Evolutionary conservation across 1,139 yeast species (phyloP), one percentile per base, ranked within the genome.

Genomic region (Candida mesenterica): DNA sequence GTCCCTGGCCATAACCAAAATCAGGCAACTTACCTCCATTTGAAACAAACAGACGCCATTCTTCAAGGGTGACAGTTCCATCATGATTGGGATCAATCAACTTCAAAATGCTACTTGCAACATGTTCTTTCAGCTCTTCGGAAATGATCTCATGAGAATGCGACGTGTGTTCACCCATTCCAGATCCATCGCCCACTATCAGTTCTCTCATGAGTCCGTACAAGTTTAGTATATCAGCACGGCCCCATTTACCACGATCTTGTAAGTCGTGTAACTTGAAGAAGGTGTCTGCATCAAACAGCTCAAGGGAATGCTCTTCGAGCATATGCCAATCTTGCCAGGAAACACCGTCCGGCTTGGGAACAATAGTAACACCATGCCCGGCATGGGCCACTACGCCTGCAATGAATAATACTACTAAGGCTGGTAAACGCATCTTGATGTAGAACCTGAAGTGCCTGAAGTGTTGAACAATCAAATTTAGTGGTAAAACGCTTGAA

Each of bases 1-100:
- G 97, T 13, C 98, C 97, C n/a, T 87, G 92, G 15, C 97, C 97
- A 43, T 82, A 81, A 6, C 96, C 96, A 56, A 89, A 79, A 58
- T 92, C 97, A 1, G 97, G 97, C 53, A 92, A 74, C 44, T 76
- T 77, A 2, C 85, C 83, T 4, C 95, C 95, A 6, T 59, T 61
- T 2, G 59, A 59, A 6, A 75, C 70, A 60, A 76, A 90, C n/a
- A 62, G 61, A 32, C 77, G 53, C 82, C 90, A 92, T 54, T 89
- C 97, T 13, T 79, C 79, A 36, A 77, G 60, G 8, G 80, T 64
- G 10, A 90, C 71, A 33, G 62, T 63, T 0, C 84, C 85, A 53
- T 89, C 90, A n/a, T 68, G 59, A 52, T 87, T 66, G 0, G 68
- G 60, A 56, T 89, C 96, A 37, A 88, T 63, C 46, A 87, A 53